Base-by-base conservation (phyloP, 805 yeast genomes). In the Metschnikowia reukaufii region DNA sequence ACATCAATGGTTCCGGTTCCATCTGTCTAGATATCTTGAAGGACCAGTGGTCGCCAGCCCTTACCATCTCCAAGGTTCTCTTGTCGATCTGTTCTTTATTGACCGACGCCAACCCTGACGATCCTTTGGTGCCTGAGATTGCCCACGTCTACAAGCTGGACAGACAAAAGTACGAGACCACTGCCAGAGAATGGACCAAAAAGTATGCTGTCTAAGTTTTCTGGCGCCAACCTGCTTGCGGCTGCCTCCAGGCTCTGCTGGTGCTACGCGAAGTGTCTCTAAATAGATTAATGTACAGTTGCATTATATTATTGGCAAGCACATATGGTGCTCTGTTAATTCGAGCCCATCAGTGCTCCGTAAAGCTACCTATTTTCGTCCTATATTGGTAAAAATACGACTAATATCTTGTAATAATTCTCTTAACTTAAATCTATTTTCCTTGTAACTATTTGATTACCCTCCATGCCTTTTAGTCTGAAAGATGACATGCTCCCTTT, bases 11-110 rank as follows among this genome's bases (percentile, higher is more conserved):
- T 45, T 88, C 88, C 64, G 99, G 99, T 67, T 86, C 90, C 70
- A 92, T 92, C 63, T 92, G 99, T 79, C 79, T 92, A 57, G 99
- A 94, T 72, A 92, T 94, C 66, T 81, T 94, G 67, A 91, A 92
- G 70, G 98, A 94, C 65, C 96, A 92, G 69, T 94, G 99, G 99
- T 91, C 98, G 20, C 99, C 99, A 20, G 98, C 97, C 31, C 78
- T 94, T 65, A 94, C 98, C 42, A 88, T 94, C 58, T 89, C 98
- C 17, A 94, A 94, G 74, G 96, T 94, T 48, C 79, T 94, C 57
- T 79, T 94, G 59, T 90, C 97, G 29, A 92, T 94, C 63, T 91
- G 97, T 67, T 92, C 98, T 13, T 76, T 94, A 68, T 81, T 94
- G 64, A 92, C 98, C 25, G 98, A 94, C 69, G 98, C 99, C 43